phyloP scores from a whole-genome alignment of 1,284 basidiomycete species.

The Rugosomyces carneus region DNA sequence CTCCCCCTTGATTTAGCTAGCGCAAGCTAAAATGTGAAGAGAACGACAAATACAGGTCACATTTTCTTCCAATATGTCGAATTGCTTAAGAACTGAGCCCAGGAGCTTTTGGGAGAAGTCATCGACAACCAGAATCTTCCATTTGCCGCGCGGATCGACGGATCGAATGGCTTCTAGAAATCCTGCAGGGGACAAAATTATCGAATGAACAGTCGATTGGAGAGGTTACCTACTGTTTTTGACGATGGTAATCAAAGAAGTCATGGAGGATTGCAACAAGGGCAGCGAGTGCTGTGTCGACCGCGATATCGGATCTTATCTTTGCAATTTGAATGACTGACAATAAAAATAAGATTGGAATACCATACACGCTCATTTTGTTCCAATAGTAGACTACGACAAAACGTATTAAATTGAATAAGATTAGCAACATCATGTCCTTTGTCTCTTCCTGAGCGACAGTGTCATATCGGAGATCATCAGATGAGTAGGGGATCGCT shows the following conservation, averaged over 20 bases:
- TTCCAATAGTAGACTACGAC: not conserved
- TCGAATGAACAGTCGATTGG: constrained; percentile 3
- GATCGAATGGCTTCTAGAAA: constrained; percentile 79
- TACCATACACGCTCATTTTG: not conserved
- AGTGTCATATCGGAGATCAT: constrained; percentile 13
- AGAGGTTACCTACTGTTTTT: constrained; percentile 46
- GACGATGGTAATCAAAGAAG: constrained; percentile 49
- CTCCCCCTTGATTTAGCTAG: constrained; percentile 1
- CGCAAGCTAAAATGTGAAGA: constrained; percentile 2
- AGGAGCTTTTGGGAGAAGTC: constrained; percentile 85
- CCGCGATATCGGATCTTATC: constrained; percentile 19
- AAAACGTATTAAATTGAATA: not conserved
- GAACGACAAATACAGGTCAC: constrained; percentile 70
- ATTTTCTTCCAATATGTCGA: constrained; percentile 90
- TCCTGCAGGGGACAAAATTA: constrained; percentile 34
- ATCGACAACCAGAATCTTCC: constrained; percentile 98
- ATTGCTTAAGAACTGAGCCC: constrained; percentile 84
- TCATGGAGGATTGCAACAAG: constrained; percentile 27
- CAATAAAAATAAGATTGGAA: too few species aligned
- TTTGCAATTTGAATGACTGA: not conserved
- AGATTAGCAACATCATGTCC: constrained; percentile 8
- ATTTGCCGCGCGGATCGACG: constrained; percentile 74
- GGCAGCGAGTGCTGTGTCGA: not conserved
- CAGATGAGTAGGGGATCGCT: constrained; percentile 9
- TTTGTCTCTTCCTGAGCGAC: constrained; percentile 8